Evolutionary conservation across 345 rosid species (phyloP), one percentile per base, ranked within the genome.

Genomic region (Angophora floribunda): DNA sequence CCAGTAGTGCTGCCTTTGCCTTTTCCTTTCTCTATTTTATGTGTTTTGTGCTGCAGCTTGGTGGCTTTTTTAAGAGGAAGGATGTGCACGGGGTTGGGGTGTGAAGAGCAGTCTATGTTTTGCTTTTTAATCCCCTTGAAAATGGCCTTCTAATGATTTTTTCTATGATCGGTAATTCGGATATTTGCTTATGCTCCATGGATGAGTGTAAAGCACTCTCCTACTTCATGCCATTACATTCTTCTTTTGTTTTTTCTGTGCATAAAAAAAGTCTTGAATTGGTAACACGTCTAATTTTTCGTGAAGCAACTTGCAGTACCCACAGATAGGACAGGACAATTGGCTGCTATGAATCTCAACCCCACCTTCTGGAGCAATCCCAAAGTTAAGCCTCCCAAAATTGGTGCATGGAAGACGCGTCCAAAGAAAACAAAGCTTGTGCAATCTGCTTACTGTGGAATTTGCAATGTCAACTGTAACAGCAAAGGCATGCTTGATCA

Each of bases 381-480:
- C 45, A 41, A 86, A 52, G 51, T 52, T 45, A 89, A 86, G 78
- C 51, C 91, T 86, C 92, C 86, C 52, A 87, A 87, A 85, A 90
- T 86, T 5, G 88, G 47, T 51, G 32, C 45, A 22, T 41, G n/a
- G 75, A 89, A 88, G 85, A 87, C 53, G 28, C 67, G 6, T 6
- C 86, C 86, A 26, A 92, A 92, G 89, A 91, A 89, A 65, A 80
- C 82, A 17, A 92, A 91, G 84, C 30, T 87, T 75, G 47, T 88
- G 36, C 90, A 36, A 13, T 89, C 90, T 86, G 87, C 88, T 11
- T 85, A 78, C 65, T 92, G 93, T 70, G 87, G 88, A 87, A 85
- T 89, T 88, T 91, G 92, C 88, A 86, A 89, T 53, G 82, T 89
- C 51, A 85, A 88, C 52, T 92, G 92, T 85, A 90, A 88, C 49